These are phyloP conservation scores for Penicillium vulpinum DNA, from an alignment of 2,329 filamentous ascomycete species.

Conservation along the genomic window DNA sequence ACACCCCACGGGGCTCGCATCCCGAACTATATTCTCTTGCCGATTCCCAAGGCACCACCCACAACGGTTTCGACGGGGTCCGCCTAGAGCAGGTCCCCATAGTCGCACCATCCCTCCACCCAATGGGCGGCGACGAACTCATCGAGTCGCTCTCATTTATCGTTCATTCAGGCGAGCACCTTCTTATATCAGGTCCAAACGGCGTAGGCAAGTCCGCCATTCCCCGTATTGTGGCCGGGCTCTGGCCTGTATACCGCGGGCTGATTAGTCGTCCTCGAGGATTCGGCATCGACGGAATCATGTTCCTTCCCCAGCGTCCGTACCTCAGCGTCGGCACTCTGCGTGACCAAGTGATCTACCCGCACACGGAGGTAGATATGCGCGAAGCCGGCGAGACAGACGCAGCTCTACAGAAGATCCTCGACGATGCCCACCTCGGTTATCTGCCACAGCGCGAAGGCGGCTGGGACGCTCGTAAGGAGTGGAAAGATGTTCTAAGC, in stretches of 20 bases:
- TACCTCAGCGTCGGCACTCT: conserved; percentile 91
- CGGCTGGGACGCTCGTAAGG: conserved; percentile 93
- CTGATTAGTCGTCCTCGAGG: conserved; percentile 82
- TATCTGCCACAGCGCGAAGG: conserved; percentile 91
- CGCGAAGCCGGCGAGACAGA: conserved; percentile 75
- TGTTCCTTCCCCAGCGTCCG: conserved; percentile 94
- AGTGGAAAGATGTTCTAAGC: conserved; percentile 98
- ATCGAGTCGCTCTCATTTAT: conserved; percentile 86
- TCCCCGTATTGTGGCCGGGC: conserved; percentile 78
- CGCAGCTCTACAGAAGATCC: conserved; percentile 70
- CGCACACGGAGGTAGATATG: conserved; percentile 94
- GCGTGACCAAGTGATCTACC: conserved; percentile 96
- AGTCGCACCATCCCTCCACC: conserved; percentile 84
- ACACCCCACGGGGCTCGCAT: conserved; percentile 63
- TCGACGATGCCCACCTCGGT: conserved; percentile 81
- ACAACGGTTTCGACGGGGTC: conserved; percentile 93
- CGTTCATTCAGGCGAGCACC: conserved; percentile 84
- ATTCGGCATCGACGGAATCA: conserved; percentile 84
- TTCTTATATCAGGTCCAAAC: conserved; percentile 92
- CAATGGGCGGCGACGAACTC: conserved; percentile 86
- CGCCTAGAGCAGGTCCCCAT: conserved; percentile 90
- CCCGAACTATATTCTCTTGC: conserved; percentile 84
- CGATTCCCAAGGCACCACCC: conserved; percentile 89
- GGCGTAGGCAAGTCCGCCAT: conserved; percentile 93
- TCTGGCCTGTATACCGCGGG: conserved; percentile 96